A percentile compares a stretch with the other conserved stretches of the same genome.
phyloP scores from a whole-genome alignment of 345 rosid genomes.

The Pistacia vera region DNA sequence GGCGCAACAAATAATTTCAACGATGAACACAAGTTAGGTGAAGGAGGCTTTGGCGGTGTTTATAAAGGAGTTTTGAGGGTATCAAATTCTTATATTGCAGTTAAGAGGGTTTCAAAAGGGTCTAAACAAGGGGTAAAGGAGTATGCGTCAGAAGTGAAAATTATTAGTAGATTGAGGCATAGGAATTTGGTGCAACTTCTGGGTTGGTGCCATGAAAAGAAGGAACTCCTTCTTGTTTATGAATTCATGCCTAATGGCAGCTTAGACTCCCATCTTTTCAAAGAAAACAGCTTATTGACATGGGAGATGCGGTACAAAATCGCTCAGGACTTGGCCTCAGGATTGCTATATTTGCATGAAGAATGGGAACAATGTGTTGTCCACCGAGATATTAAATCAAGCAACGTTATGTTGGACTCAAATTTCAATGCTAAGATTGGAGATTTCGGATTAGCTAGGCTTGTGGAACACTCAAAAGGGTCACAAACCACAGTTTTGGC shows the following conservation, averaged over 20 bases:
- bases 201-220: slow-evolving; percentile 34
- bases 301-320: slow-evolving; percentile 23
- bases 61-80: too few species aligned
- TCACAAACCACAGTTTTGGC: too few species aligned
- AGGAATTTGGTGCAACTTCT: slow-evolving; percentile 32
- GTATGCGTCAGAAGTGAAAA: slow-evolving; percentile 29
- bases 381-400: too few species aligned
- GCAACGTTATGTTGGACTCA: too few species aligned
- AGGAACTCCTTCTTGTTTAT: slow-evolving; percentile 23
- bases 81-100: slow-evolving; percentile 17
- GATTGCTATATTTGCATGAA: slow-evolving; percentile 24
- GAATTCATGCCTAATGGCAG: slow-evolving; percentile 22
- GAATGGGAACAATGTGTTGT: slow-evolving; percentile 25
- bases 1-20: too few species aligned
- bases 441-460: too few species aligned
- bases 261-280: slow-evolving; percentile 22
- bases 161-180: slow-evolving; percentile 33
- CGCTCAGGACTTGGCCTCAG: slow-evolving; percentile 21
- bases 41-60: too few species aligned
- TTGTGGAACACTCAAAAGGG: too few species aligned
- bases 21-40: too few species aligned
- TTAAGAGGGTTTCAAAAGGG: slow-evolving; percentile 23
- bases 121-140: slow-evolving; percentile 30
- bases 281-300: slow-evolving; percentile 1
- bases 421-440: too few species aligned